Conservation (phyloP, 1,284 basidiomycete species). For the Boletus mariae region DNA sequence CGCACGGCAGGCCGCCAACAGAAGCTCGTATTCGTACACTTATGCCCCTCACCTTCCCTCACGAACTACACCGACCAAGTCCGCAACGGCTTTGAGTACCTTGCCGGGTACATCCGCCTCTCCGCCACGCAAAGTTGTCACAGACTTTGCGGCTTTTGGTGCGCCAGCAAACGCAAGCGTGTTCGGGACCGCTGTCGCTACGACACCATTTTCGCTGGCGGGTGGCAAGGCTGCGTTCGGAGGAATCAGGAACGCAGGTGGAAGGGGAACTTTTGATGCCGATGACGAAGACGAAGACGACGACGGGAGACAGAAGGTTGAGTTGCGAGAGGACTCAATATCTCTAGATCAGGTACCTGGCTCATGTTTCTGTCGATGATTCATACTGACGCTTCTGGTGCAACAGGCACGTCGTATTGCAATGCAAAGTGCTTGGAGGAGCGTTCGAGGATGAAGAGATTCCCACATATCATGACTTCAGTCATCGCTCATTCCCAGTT, state of each 20-base stretch:
- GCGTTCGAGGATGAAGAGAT: conserved; percentile 42
- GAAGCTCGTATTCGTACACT: conserved; percentile 42
- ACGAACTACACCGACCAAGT: conserved; percentile 38
- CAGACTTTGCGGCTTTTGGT: conserved; percentile 89
- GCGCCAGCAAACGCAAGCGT: conserved; percentile 70
- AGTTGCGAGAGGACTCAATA: conserved; percentile 77
- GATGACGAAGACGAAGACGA: conserved; percentile 61
- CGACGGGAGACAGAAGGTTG: conserved; percentile 65
- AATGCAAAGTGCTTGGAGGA: conserved; percentile 73
- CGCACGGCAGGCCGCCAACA: conserved; percentile 58
- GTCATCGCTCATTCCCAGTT: conserved; percentile 6
- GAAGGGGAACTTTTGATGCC: conserved; percentile 43
- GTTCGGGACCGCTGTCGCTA: conserved; percentile 75
- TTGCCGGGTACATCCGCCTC: conserved; percentile 40
- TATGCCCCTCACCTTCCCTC: conserved; percentile 47
- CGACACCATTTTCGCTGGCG: conserved; percentile 74
- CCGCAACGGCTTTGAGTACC: conserved; percentile 36
- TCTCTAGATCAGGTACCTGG: conserved; percentile 78
- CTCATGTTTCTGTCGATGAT: background rate
- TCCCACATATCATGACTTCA: conserved; percentile 3
- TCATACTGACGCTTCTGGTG: conserved; percentile 13
- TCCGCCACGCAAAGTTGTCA: conserved; percentile 81
- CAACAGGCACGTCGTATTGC: conserved; percentile 63
- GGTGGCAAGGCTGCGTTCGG: conserved; percentile 80
- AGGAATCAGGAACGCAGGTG: conserved; percentile 51